Evolutionary conservation across 1,284 basidiomycete species (phyloP).

Genomic region (Boletus semigastroideus): DNA sequence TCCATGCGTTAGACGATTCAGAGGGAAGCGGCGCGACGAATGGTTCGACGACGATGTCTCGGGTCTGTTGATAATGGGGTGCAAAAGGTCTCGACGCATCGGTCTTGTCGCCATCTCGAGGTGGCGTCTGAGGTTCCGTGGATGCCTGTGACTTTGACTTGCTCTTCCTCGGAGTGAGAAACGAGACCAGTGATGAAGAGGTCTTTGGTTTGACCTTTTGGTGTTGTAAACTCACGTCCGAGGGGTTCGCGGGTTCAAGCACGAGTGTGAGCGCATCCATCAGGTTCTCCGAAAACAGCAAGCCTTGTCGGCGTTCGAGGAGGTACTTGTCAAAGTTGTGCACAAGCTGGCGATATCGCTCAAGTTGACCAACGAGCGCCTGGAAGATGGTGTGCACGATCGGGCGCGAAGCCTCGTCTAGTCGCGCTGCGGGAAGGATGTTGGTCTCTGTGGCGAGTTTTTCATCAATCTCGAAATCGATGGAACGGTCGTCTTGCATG

Average conservation of each 20-base stretch:
- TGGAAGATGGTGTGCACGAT: conserved; percentile 79
- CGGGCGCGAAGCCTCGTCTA: conserved; percentile 72
- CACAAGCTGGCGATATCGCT: conserved; percentile 72
- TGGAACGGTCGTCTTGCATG: conserved; percentile 70
- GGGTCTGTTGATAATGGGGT: conserved; percentile 81
- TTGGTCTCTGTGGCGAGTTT: conserved; percentile 58
- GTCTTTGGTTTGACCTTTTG: conserved; percentile 58
- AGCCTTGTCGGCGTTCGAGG: conserved; percentile 81
- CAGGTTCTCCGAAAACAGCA: conserved; percentile 91
- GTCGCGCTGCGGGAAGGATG: conserved; percentile 59
- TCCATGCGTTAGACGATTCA: conserved; percentile 57
- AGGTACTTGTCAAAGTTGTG: conserved; percentile 85
- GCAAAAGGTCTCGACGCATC: conserved; percentile 80
- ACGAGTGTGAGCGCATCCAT: conserved; percentile 83
- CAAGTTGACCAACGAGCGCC: conserved; percentile 75
- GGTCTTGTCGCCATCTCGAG: conserved; percentile 40
- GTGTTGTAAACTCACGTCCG: conserved; percentile 31
- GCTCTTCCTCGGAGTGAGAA: conserved; percentile 74
- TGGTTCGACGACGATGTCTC: conserved; percentile 71
- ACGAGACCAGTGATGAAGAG: conserved; percentile 68
- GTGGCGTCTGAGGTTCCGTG: conserved; percentile 45
- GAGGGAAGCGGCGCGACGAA: conserved; percentile 59
- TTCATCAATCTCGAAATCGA: conserved; percentile 72
- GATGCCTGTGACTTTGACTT: conserved; percentile 38
- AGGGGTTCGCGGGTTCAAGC: conserved; percentile 57